Evolutionary conservation across 768 basidiomycete species (phyloP), one percentile per base, ranked within the genome.

Genomic region (Mycena galericulata): DNA sequence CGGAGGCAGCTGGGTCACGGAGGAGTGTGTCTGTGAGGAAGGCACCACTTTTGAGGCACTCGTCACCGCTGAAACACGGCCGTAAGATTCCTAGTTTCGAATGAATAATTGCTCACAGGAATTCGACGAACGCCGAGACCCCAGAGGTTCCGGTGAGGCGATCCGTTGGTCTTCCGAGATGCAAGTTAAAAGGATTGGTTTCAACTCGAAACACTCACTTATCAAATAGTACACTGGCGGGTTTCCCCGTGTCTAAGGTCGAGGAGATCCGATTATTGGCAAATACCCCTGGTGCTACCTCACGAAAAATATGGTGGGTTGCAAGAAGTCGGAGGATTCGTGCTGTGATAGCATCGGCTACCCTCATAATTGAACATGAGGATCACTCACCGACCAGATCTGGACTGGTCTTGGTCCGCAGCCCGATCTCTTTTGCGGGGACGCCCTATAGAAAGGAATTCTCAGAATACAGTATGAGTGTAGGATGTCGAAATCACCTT

Each of bases 301-400:
- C 81, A 22, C 45, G 56, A 71, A 80, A 81, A 50, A 81, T 73
- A 56, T 81, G 77, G 57, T 77, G 72, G 0, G 77, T 76, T 6
- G 80, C 79, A 12, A 81, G 75, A 30, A 76, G 69, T 15, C 80
- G 75, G 7, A 82, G 69, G 34, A 75, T 64, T 24, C 80, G 75
- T 7, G 68, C 78, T 81, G 36, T 38, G 1, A 32, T 41, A 26
- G 18, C 14, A 40, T 38, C 30, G 6, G 43, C 32, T n/a, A 49
- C n/a, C 50, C 29, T 11, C 24, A 38, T 32, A 38, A 41, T 22
- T 38, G 14, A 34, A 20, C 27, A 49, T 30, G n/a, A 53, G 30
- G 53, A 17, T 26, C 41, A 66, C 70, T 46, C 53, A 81, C 80
- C 75, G 7, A 82, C 56, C 36, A 78, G 77, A 11, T 56, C 58